Evolutionary conservation across 2,329 filamentous ascomycete genomes (phyloP).

Genomic region (Ceratocystiopsis minuta): DNA sequence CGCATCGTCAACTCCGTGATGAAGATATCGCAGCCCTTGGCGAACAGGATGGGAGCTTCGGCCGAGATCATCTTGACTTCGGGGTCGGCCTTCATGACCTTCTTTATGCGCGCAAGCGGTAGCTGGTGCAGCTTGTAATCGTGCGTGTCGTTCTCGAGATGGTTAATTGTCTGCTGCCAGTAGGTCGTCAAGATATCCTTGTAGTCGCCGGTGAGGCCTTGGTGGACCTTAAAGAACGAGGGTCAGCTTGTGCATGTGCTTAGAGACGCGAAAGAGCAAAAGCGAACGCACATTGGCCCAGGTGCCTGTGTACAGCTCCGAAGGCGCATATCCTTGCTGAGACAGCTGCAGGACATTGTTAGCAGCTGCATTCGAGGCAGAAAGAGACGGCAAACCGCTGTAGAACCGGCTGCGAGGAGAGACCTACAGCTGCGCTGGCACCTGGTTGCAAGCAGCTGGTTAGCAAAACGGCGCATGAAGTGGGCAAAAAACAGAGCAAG

Average conservation of each 20-base stretch:
- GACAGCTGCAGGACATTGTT: slow-evolving; percentile 45
- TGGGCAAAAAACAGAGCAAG: neutral
- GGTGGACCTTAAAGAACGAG: slow-evolving; percentile 60
- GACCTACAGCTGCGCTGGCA: slow-evolving; percentile 45
- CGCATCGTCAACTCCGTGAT: slow-evolving; percentile 98
- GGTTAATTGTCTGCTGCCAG: slow-evolving; percentile 96
- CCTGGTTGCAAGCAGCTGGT: slow-evolving; percentile 28
- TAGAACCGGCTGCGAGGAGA: slow-evolving; percentile 2
- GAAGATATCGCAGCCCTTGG: slow-evolving; percentile 97
- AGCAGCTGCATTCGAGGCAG: neutral
- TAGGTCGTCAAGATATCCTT: slow-evolving; percentile 97
- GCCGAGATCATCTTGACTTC: slow-evolving; percentile 99
- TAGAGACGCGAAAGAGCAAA: neutral
- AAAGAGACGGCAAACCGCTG: too few species aligned
- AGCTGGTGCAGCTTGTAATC: slow-evolving; percentile 98
- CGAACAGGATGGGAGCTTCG: slow-evolving; percentile 92
- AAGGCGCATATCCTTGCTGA: slow-evolving; percentile 72
- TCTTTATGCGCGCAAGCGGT: slow-evolving; percentile 95
- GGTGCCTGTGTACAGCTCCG: slow-evolving; percentile 80
- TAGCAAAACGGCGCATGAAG: slow-evolving; percentile 9
- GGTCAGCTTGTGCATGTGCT: neutral
- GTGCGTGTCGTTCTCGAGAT: slow-evolving; percentile 85
- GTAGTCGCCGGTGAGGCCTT: slow-evolving; percentile 80
- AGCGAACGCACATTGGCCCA: slow-evolving; percentile 71
- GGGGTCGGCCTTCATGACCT: slow-evolving; percentile 98